Evolutionary conservation across 345 rosid species (phyloP).

Genomic region (Rhodamnia argentea): DNA sequence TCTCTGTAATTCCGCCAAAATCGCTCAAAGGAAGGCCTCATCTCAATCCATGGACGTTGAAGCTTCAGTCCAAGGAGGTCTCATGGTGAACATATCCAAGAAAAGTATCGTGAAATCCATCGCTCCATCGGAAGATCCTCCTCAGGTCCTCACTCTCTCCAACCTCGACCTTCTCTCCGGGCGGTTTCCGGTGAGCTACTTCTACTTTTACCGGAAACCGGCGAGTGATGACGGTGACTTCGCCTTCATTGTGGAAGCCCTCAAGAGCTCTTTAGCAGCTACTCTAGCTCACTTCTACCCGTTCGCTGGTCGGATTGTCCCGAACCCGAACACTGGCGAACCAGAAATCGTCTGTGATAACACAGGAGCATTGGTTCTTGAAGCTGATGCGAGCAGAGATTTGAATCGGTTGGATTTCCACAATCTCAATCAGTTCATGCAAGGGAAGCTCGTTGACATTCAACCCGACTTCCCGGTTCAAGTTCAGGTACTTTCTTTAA

Average conservation of each 20-base stretch:
- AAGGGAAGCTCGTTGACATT: conserved; percentile 42
- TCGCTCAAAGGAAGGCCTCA: background rate
- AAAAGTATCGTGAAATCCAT: conserved; percentile 39
- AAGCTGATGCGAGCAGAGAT: conserved; percentile 44
- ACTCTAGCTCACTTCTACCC: conserved; percentile 55
- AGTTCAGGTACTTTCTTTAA: conserved; percentile 5
- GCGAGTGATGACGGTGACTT: background rate
- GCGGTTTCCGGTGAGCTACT: conserved; percentile 74
- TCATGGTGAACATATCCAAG: conserved; percentile 28
- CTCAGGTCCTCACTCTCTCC: conserved; percentile 38
- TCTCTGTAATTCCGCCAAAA: background rate
- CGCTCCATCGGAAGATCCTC: conserved; percentile 6
- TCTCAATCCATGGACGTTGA: conserved; percentile 5
- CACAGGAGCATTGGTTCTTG: conserved; percentile 40
- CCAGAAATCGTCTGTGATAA: conserved; percentile 62
- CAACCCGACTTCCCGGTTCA: conserved; percentile 39
- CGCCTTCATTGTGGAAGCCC: conserved; percentile 19
- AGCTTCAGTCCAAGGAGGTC: conserved; percentile 3
- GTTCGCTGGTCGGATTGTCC: conserved; percentile 58
- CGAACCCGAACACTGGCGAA: conserved; percentile 32
- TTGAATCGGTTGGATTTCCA: conserved; percentile 46
- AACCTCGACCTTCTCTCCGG: conserved; percentile 87
- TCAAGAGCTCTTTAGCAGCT: conserved; percentile 40
- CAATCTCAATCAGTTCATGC: conserved; percentile 33
- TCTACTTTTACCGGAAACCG: conserved; percentile 51